Conservation (phyloP, 225 moss, liverwort and hornwort species). For the Polytrichum commune region DNA sequence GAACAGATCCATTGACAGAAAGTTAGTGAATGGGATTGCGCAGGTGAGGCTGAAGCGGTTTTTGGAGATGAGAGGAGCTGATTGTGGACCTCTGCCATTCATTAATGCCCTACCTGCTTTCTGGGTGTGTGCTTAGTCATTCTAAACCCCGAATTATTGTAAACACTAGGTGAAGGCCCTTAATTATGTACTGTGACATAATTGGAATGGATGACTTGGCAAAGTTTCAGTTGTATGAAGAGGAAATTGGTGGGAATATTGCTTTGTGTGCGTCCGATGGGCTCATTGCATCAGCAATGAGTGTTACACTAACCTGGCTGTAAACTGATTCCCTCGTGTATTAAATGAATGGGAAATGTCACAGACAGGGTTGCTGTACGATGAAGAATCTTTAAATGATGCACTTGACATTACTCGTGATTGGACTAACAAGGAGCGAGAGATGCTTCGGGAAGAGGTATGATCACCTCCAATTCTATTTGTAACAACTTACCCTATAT, state of each 20-base stretch:
- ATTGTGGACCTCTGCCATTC: conserved; percentile 87
- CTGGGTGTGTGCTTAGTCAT: conserved; percentile 54
- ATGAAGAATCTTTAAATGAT: conserved; percentile 86
- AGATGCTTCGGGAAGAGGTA: conserved; percentile 91
- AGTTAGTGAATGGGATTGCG: background rate
- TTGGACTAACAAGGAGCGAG: conserved; percentile 92
- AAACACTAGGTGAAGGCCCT: too few species aligned
- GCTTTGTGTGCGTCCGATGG: background rate
- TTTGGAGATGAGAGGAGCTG: conserved; percentile 99
- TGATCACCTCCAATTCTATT: too few species aligned
- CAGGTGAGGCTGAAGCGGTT: conserved; percentile 96
- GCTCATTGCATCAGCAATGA: background rate
- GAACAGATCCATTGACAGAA: background rate
- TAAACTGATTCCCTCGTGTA: background rate
- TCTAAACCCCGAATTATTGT: too few species aligned
- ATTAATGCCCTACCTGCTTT: conserved; percentile 96
- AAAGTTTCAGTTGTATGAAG: too few species aligned
- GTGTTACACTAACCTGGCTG: background rate
- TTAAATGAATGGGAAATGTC: conserved; percentile 6
- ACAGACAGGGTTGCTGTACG: conserved; percentile 90
- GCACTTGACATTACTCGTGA: conserved; percentile 80
- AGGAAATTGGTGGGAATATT: background rate
- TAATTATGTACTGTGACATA: too few species aligned
- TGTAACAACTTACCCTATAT: too few species aligned
- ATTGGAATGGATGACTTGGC: too few species aligned